Evolutionary conservation across 2,329 filamentous ascomycete species (phyloP).

Genomic region (Elsinoe arachidis): DNA sequence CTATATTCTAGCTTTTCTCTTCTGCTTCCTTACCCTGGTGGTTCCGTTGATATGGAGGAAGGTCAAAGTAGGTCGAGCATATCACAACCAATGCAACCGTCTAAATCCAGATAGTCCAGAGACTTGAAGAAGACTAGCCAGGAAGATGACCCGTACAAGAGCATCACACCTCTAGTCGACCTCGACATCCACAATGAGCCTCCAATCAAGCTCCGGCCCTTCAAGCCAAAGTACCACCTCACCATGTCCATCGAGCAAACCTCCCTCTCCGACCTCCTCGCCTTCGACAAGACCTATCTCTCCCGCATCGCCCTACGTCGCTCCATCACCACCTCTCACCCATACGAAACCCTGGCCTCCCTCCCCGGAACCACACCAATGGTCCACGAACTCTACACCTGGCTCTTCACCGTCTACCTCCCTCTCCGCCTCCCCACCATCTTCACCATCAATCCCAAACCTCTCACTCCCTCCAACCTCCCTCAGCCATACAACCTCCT

Average conservation of each 20-base stretch:
- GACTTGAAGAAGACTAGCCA: constrained; percentile 6
- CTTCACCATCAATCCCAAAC: constrained; percentile 28
- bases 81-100: constrained; percentile 3
- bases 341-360: constrained; percentile 32
- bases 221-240: constrained; percentile 54
- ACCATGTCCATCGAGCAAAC: constrained; percentile 53
- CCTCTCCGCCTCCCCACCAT: constrained; percentile 49
- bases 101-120: constrained; percentile 3
- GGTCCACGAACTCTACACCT: constrained; percentile 49
- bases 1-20: background rate
- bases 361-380: constrained; percentile 37
- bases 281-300: constrained; percentile 52
- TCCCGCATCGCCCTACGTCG: constrained; percentile 43
- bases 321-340: constrained; percentile 37
- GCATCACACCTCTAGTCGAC: constrained; percentile 38
- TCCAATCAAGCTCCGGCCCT: constrained; percentile 47
- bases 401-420: constrained; percentile 46
- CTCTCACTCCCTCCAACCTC: constrained; percentile 20
- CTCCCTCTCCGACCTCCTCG: constrained; percentile 46
- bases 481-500: constrained; percentile 21
- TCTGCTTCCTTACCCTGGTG: background rate
- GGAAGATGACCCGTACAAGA: constrained; percentile 27
- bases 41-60: background rate
- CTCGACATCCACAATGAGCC: constrained; percentile 45
- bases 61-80: background rate